Conservation (phyloP, 176 grass and related monocot species). For the Melocanna baccifera region DNA sequence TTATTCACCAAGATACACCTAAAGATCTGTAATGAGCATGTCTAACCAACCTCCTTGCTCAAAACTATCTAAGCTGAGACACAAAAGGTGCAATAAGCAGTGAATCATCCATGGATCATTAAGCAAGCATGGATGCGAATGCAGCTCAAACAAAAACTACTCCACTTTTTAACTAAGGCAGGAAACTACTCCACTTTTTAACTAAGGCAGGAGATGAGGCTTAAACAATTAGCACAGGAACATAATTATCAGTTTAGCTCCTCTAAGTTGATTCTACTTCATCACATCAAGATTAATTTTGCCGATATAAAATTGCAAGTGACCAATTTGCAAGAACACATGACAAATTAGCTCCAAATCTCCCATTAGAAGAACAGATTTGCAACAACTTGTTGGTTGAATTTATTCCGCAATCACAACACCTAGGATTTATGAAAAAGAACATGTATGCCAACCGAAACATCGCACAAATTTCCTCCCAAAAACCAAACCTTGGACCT, state of each 20-base stretch:
- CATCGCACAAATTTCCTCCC: slow-evolving; percentile 12
- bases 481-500: slow-evolving; percentile 5
- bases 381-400: neutral
- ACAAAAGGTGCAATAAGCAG: neutral
- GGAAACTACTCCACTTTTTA: neutral
- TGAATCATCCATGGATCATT: neutral
- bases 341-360: slow-evolving; percentile 7
- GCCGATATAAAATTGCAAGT: neutral
- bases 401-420: slow-evolving; percentile 38
- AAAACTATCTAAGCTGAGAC: neutral
- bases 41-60: neutral
- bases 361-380: neutral
- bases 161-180: neutral
- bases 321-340: neutral
- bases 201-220: neutral
- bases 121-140: neutral
- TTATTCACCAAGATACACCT: neutral
- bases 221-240: neutral
- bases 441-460: neutral
- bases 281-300: neutral
- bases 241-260: neutral
- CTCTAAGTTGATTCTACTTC: neutral
- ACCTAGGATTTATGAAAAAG: neutral
- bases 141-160: neutral
- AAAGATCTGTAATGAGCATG: neutral